A percentile compares a stretch with the other conserved stretches of the same genome.
These are phyloP conservation scores for Gelatoporia subvermispora DNA, from an alignment of 768 basidiomycete genomes.

Conservation along the genomic window DNA sequence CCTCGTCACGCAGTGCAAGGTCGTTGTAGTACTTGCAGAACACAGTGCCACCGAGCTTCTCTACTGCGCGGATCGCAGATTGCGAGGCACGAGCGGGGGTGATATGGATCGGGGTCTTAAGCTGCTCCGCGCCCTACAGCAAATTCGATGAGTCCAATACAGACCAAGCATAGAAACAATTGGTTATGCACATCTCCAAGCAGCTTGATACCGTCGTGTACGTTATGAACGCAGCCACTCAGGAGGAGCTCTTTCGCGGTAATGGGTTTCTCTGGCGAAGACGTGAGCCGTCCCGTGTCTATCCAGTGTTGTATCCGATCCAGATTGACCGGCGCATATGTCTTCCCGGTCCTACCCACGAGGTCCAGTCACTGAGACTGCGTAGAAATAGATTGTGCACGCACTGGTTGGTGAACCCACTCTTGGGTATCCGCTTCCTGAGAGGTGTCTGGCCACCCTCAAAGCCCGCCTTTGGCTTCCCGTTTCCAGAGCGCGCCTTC, in stretches of 20 bases:
- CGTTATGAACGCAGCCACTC: slow-evolving; percentile 85
- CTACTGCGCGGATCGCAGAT: slow-evolving; percentile 80
- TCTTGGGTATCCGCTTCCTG: slow-evolving; percentile 86
- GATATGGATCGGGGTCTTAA: slow-evolving; percentile 73
- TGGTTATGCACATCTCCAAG: slow-evolving; percentile 63
- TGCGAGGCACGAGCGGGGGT: slow-evolving; percentile 82
- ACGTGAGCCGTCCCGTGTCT: slow-evolving; percentile 73
- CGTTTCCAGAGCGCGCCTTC: slow-evolving; percentile 86
- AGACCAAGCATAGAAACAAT: background rate
- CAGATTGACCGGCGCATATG: slow-evolving; percentile 80
- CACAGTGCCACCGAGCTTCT: slow-evolving; percentile 75
- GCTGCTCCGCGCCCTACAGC: slow-evolving; percentile 55
- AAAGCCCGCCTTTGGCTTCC: slow-evolving; percentile 77
- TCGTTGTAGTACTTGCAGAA: slow-evolving; percentile 90
- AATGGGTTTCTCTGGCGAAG: slow-evolving; percentile 76
- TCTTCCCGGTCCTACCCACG: slow-evolving; percentile 58
- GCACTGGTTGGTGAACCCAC: slow-evolving; percentile 90
- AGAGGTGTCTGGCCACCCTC: slow-evolving; percentile 98
- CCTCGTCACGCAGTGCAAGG: slow-evolving; percentile 73
- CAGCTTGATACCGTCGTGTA: slow-evolving; percentile 88
- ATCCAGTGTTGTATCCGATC: slow-evolving; percentile 91
- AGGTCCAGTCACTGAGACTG: background rate
- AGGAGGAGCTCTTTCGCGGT: slow-evolving; percentile 81
- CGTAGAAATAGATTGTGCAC: slow-evolving; percentile 24
- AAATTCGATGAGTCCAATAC: background rate